Evolutionary conservation across 2,329 filamentous ascomycete genomes (phyloP).

Genomic region (Xylaria sp.): DNA sequence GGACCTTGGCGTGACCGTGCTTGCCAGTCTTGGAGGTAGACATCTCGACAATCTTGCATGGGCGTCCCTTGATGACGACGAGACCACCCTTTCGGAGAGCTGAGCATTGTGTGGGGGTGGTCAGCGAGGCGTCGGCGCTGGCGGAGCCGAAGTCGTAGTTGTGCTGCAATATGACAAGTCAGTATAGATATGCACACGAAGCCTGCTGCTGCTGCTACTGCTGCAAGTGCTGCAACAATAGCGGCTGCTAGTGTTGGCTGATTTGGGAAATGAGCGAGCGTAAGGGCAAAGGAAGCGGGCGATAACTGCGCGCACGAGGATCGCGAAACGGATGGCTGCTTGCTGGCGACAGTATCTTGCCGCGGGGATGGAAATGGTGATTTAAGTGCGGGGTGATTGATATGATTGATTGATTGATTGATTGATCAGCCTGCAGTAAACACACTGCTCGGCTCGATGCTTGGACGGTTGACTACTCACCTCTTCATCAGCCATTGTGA

Average conservation of each 20-base stretch:
- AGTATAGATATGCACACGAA: constrained; percentile 34
- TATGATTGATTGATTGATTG: not conserved
- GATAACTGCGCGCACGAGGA: constrained; percentile 13
- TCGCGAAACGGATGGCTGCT: constrained; percentile 17
- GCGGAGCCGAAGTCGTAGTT: constrained; percentile 85
- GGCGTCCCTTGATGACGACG: constrained; percentile 98
- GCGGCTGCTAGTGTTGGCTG: not conserved
- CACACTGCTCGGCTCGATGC: constrained; percentile 9
- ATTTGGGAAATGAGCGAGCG: not conserved
- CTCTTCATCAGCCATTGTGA: constrained; percentile 69
- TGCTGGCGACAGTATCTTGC: constrained; percentile 27
- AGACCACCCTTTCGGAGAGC: constrained; percentile 99
- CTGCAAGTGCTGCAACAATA: not conserved
- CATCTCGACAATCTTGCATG: constrained; percentile 99
- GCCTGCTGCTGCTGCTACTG: too few relatives aligned
- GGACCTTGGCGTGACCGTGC: constrained; percentile 99
- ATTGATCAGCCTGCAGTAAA: constrained; percentile 20
- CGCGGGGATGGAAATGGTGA: constrained; percentile 36
- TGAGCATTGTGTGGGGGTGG: constrained; percentile 99
- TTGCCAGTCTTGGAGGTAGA: constrained; percentile 99
- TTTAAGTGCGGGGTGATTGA: constrained; percentile 41
- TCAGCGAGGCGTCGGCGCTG: constrained; percentile 95
- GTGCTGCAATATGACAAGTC: constrained; percentile 60
- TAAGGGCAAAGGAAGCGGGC: constrained; percentile 11
- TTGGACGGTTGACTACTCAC: constrained; percentile 55